Conservation (phyloP, 2,329 filamentous ascomycete genomes). For the Paecilomyces niveus region DNA sequence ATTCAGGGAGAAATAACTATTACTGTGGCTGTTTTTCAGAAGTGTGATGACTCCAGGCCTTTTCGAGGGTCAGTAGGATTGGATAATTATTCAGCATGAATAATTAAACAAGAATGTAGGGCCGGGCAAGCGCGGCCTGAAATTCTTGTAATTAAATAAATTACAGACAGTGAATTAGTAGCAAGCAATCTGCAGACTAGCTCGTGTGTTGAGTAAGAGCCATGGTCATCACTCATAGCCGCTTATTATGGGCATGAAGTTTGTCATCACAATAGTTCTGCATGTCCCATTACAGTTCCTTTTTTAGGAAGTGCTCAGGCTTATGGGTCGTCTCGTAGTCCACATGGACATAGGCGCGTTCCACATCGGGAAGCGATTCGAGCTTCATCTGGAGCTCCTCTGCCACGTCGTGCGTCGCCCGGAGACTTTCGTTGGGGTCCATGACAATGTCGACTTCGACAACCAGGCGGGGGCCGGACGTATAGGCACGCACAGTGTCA, state of each 20-base stretch:
- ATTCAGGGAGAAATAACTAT: too few species aligned
- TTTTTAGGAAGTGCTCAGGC: conserved; percentile 71
- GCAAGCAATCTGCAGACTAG: not conserved
- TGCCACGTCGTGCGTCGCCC: conserved; percentile 82
- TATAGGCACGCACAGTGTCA: conserved; percentile 91
- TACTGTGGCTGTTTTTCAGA: not conserved
- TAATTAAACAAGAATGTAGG: too few species aligned
- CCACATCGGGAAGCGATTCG: conserved; percentile 83
- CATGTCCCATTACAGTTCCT: conserved; percentile 45
- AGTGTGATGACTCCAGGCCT: not conserved
- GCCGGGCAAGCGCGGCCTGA: too few species aligned
- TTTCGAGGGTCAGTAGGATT: not conserved
- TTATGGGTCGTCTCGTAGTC: conserved; percentile 96
- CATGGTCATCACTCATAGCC: not conserved
- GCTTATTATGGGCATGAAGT: not conserved
- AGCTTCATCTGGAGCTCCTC: conserved; percentile 92
- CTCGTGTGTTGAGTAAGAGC: not conserved
- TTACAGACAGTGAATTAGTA: not conserved
- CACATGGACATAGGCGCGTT: conserved; percentile 92
- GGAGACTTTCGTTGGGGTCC: conserved; percentile 65
- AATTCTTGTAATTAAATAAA: too few species aligned
- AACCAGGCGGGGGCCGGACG: conserved; percentile 79
- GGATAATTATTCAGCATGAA: not conserved
- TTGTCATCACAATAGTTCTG: not conserved
- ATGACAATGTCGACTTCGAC: conserved; percentile 97